A percentile compares a stretch with the other conserved stretches of the same genome.
These are phyloP conservation scores for Wallacemonas sp. DNA, from an alignment of 208 protist genomes.

Conservation along the genomic window DNA sequence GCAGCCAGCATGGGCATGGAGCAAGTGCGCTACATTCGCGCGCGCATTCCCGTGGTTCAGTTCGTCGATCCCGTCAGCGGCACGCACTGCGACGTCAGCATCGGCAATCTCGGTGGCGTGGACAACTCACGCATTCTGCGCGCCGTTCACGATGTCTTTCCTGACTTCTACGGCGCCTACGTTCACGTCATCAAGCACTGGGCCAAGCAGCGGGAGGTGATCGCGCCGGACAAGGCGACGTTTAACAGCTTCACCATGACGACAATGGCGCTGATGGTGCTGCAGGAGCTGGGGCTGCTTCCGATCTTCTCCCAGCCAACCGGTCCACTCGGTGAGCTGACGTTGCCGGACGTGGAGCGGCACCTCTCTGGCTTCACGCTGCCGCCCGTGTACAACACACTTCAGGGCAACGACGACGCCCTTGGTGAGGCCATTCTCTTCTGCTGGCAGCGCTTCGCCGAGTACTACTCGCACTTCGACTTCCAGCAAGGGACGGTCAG, in stretches of 20 bases:
- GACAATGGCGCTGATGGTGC: slow-evolving; percentile 89
- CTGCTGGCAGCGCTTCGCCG: slow-evolving; percentile 75
- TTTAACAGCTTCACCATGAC: slow-evolving; percentile 93
- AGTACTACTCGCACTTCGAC: slow-evolving; percentile 90
- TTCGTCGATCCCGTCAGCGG: slow-evolving; percentile 74
- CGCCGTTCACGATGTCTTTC: slow-evolving; percentile 64
- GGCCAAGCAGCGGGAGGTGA: slow-evolving; percentile 81
- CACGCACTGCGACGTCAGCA: slow-evolving; percentile 85
- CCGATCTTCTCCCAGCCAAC: slow-evolving; percentile 70
- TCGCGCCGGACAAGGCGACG: slow-evolving; percentile 75
- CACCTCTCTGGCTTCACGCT: slow-evolving; percentile 52
- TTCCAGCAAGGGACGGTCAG: slow-evolving; percentile 80
- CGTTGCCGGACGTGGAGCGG: slow-evolving; percentile 50
- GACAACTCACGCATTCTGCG: slow-evolving; percentile 85
- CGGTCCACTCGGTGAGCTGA: slow-evolving; percentile 76
- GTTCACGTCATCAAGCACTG: slow-evolving; percentile 88
- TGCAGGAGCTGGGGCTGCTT: slow-evolving; percentile 87
- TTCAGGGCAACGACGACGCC: slow-evolving; percentile 78
- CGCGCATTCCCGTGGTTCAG: slow-evolving; percentile 85
- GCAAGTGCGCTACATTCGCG: slow-evolving; percentile 73
- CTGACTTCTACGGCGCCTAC: slow-evolving; percentile 87
- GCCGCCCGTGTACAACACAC: slow-evolving; percentile 72
- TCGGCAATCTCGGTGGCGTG: slow-evolving; percentile 88
- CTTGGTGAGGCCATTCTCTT: slow-evolving; percentile 88
- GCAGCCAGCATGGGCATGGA: slow-evolving; percentile 80